Conservation (phyloP, 192 early-diverging fungal genomes). For the Coemansia sp. region DNA sequence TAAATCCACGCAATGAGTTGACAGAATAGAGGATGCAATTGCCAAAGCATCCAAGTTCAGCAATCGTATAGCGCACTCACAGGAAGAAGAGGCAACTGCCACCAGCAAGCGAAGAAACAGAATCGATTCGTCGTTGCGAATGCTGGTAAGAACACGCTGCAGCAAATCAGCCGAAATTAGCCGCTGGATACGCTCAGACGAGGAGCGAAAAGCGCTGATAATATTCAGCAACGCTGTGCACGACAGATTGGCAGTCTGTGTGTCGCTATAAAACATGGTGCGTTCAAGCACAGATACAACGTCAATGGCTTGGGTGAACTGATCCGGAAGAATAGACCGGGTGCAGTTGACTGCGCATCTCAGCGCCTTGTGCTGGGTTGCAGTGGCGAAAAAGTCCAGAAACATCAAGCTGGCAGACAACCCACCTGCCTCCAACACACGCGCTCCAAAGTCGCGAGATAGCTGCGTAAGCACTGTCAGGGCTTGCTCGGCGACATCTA, state of each 20-base stretch:
- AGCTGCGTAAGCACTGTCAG: conserved; percentile 74
- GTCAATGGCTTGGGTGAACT: conserved; percentile 61
- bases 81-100: conserved; percentile 13
- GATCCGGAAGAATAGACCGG: conserved; percentile 52
- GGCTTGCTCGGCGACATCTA: conserved; percentile 90
- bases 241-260: conserved; percentile 68
- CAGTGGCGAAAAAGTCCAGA: conserved; percentile 86
- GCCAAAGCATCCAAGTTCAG: conserved; percentile 17
- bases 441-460: conserved; percentile 35
- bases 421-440: conserved; percentile 62
- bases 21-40: conserved; percentile 12
- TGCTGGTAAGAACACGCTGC: conserved; percentile 54
- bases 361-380: conserved; percentile 78
- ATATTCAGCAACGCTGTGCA: conserved; percentile 65
- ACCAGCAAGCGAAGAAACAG: conserved; percentile 24
- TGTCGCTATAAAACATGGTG: conserved; percentile 67
- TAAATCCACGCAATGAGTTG: not conserved
- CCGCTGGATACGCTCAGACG: conserved; percentile 56
- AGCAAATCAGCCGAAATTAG: conserved; percentile 61
- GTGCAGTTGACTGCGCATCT: conserved; percentile 72
- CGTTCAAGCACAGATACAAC: conserved; percentile 71
- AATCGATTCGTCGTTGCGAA: conserved; percentile 28
- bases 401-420: conserved; percentile 75
- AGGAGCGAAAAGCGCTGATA: conserved; percentile 59
- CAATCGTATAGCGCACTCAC: conserved; percentile 16